Conservation (phyloP, 108 stramenopile genomes). For the Nannochloropsis gaditana region DNA sequence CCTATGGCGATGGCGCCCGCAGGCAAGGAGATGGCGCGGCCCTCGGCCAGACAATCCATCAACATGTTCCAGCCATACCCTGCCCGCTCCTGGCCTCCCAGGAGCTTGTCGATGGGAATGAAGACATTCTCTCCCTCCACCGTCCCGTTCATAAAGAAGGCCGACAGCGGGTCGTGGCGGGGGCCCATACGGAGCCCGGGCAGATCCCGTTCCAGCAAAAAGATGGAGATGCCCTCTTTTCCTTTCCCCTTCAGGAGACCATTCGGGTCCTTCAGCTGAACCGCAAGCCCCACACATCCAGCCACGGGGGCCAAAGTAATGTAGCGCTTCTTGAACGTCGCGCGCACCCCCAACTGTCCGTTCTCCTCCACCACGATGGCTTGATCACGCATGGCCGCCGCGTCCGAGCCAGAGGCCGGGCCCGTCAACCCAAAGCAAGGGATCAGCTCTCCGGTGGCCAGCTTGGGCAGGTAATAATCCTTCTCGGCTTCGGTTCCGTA, state of each 20-base stretch:
- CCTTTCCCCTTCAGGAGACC: constrained; percentile 80
- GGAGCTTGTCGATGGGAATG: constrained; percentile 89
- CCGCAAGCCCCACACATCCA: constrained; percentile 88
- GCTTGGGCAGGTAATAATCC: constrained; percentile 81
- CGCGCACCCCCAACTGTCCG: constrained; percentile 84
- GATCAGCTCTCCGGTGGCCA: constrained; percentile 90
- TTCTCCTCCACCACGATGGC: constrained; percentile 80
- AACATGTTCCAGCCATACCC: constrained; percentile 99
- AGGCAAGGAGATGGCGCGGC: constrained; percentile 88
- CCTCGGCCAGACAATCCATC: constrained; percentile 96
- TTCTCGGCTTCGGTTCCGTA: constrained; percentile 90
- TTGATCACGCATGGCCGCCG: constrained; percentile 80
- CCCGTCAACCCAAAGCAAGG: constrained; percentile 98
- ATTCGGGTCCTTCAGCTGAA: constrained; percentile 85
- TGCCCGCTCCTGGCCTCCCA: constrained; percentile 90
- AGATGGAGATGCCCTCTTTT: constrained; percentile 87
- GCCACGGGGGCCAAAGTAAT: constrained; percentile 96
- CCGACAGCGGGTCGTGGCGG: constrained; percentile 65
- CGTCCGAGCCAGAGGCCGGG: constrained; percentile 87
- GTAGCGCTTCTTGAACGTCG: constrained; percentile 96
- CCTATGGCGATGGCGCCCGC: constrained; percentile 86
- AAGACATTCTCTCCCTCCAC: constrained; percentile 96
- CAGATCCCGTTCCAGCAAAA: constrained; percentile 86
- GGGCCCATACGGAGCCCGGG: constrained; percentile 82
- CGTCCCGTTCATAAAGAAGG: constrained; percentile 94